These are phyloP conservation scores for Calonectria pseudoreteaudii DNA, from an alignment of 2,329 filamentous ascomycete genomes.

Conservation along the genomic window DNA sequence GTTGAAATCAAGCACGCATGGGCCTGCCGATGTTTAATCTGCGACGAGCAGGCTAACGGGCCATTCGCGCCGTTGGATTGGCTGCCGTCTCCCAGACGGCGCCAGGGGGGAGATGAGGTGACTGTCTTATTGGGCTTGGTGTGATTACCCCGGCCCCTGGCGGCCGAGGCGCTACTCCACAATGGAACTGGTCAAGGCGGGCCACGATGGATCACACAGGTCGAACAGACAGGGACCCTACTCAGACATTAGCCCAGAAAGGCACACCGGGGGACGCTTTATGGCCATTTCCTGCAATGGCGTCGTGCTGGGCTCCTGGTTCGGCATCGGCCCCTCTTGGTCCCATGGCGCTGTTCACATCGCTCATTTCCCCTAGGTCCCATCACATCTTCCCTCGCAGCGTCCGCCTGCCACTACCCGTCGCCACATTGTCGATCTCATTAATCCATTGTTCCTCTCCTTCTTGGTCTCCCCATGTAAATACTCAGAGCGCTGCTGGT, in stretches of 20 bases:
- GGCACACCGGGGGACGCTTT: not conserved
- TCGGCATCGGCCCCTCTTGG: constrained; percentile 17
- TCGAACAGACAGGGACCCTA: not conserved
- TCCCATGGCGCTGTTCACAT: constrained; percentile 35
- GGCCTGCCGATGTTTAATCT: constrained; percentile 35
- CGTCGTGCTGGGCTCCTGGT: constrained; percentile 29
- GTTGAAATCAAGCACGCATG: constrained; percentile 17
- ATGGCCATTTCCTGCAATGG: constrained; percentile 25
- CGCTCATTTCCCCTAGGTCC: constrained; percentile 43
- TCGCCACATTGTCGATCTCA: constrained; percentile 39
- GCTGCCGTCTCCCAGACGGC: constrained; percentile 26
- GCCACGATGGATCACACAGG: constrained; percentile 27
- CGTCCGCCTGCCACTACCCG: constrained; percentile 11
- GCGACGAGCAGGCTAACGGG: constrained; percentile 31
- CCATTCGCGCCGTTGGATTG: constrained; percentile 37
- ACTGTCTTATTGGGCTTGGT: constrained; percentile 42
- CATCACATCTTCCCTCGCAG: constrained; percentile 33
- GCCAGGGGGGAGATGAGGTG: constrained; percentile 38
- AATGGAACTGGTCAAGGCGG: constrained; percentile 25
- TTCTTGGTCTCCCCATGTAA: constrained; percentile 34
- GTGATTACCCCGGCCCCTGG: constrained; percentile 38
- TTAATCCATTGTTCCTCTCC: constrained; percentile 36
- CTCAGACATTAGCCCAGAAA: constrained; percentile 15
- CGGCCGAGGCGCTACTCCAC: constrained; percentile 27
- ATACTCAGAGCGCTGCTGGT: constrained; percentile 40